Evolutionary conservation across 2,329 filamentous ascomycete genomes (phyloP).

Genomic region (Penicillium sp.): DNA sequence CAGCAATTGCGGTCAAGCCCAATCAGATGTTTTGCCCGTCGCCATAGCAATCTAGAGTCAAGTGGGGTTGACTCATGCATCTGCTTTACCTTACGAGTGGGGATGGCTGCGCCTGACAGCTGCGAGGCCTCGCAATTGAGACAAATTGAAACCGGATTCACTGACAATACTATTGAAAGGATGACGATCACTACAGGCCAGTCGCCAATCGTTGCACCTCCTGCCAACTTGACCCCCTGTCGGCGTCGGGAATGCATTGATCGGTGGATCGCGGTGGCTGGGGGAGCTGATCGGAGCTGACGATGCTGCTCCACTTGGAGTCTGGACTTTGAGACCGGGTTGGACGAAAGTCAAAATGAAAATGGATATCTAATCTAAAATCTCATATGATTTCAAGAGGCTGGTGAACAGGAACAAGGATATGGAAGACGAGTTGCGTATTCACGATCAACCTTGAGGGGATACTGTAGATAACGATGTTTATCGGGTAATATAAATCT

Average conservation of each 20-base stretch:
- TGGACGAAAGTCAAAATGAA: slow-evolving; percentile 4
- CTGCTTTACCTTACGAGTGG: slow-evolving; percentile 1
- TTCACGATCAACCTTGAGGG: not conserved
- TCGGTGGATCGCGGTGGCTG: slow-evolving; percentile 24
- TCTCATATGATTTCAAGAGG: not conserved
- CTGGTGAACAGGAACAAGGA: not conserved
- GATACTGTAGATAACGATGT: slow-evolving; percentile 4
- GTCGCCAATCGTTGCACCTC: slow-evolving; percentile 19
- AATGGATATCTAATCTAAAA: slow-evolving; percentile 3
- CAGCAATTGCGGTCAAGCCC: slow-evolving; percentile 8
- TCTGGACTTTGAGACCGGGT: slow-evolving; percentile 8
- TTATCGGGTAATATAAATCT: slow-evolving; percentile 15
- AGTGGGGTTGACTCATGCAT: slow-evolving; percentile 8
- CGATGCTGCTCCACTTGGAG: slow-evolving; percentile 16
- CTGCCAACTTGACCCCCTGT: slow-evolving; percentile 5
- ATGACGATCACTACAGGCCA: slow-evolving; percentile 18
- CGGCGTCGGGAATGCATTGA: slow-evolving; percentile 15
- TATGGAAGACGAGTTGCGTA: not conserved
- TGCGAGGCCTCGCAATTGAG: slow-evolving; percentile 15
- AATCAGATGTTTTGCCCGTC: slow-evolving; percentile 14
- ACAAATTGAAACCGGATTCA: slow-evolving; percentile 24
- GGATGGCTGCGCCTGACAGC: slow-evolving; percentile 16
- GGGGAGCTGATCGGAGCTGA: slow-evolving; percentile 20
- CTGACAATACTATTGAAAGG: slow-evolving; percentile 5
- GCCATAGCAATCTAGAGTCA: slow-evolving; percentile 18